Percentiles rank a stretch among this genome's conserved stretches.
These are phyloP conservation scores for Macrolepiota albuminosa DNA, from an alignment of 768 basidiomycete genomes.

Conservation along the genomic window DNA sequence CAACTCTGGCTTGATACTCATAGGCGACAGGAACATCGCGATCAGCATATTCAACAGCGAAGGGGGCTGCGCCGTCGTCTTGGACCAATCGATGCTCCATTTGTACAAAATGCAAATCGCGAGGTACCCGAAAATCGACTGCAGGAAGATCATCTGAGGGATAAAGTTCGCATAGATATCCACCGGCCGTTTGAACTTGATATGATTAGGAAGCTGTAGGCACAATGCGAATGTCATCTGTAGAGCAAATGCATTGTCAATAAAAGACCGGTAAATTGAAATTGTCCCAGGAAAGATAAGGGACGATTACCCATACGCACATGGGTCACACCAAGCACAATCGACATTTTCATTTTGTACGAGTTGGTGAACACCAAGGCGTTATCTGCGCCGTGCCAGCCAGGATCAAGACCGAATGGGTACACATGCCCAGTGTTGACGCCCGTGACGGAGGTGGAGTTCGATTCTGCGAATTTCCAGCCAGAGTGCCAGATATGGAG, in stretches of 20 bases:
- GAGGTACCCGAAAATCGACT: slow-evolving; percentile 97
- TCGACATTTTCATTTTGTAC: slow-evolving; percentile 99
- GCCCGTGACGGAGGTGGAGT: slow-evolving; percentile 41
- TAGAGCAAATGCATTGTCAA: slow-evolving; percentile 1
- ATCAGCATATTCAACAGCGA: slow-evolving; percentile 95
- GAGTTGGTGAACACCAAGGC: slow-evolving; percentile 93
- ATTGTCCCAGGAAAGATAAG: neutral
- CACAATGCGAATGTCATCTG: slow-evolving; percentile 99
- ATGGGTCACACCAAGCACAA: slow-evolving; percentile 93
- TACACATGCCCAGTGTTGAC: slow-evolving; percentile 68
- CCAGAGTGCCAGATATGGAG: slow-evolving; percentile 85
- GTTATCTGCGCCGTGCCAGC: slow-evolving; percentile 93
- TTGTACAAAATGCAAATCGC: slow-evolving; percentile 95
- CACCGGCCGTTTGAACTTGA: slow-evolving; percentile 82
- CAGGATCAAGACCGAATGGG: slow-evolving; percentile 91
- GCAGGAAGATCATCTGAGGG: slow-evolving; percentile 95
- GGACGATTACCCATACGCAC: slow-evolving; percentile 40
- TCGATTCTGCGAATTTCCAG: slow-evolving; percentile 68
- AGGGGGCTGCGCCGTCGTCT: slow-evolving; percentile 65
- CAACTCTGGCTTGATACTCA: slow-evolving; percentile 58
- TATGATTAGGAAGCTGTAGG: slow-evolving; percentile 91
- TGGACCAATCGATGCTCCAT: slow-evolving; percentile 92
- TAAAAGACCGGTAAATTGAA: neutral
- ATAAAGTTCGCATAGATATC: slow-evolving; percentile 95
- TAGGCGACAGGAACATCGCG: slow-evolving; percentile 92